Evolutionary conservation across 345 rosid genomes (phyloP), one percentile per base, ranked within the genome.

Genomic region (Linum tenue): DNA sequence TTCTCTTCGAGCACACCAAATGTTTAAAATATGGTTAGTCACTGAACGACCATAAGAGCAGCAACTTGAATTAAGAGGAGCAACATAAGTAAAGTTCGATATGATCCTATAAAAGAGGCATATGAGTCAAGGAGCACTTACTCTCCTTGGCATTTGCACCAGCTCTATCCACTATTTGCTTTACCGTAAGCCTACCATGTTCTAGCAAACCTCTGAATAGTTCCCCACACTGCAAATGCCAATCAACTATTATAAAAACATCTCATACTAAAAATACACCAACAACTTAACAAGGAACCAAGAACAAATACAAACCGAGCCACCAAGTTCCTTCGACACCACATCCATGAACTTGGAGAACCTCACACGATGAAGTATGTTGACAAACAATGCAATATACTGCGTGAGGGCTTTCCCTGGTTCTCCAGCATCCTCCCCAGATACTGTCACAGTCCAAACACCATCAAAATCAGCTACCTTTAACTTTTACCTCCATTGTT

Each of bases 111-210:
- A 48, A 48, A 1, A 48, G 9, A 39, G 15, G 65, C 16, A 65
- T 39, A 14, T 16, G 64, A 51, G 37, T 22, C 2, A 31, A 15
- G 64, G 5, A 38, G 65, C 37, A 77, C 80, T 82, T 69, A 71
- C 90, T 90, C 78, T 72, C 80, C 55, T 69, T 73, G 63, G 39
- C 55, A 67, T 39, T 64, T 5, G 75, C 62, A 64, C 68, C 77
- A 48, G 80, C 86, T 75, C 87, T 76, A 63, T 89, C 92, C 69
- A 77, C 67, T 68, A 90, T 84, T 72, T 90, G 92, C 51, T 82
- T 81, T 75, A 86, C 62, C 44, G 96, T 77, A 65, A 90, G 96
- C 81, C 97, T 83, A 64, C 96, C 97, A 67, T 92, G 89, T 61
- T 80, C 74, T 69, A 92, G 85, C 79, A 92, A 81, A 64, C 83